phyloP scores from a whole-genome alignment of 202 grass and related monocot species.

The Digitaria exilis region DNA sequence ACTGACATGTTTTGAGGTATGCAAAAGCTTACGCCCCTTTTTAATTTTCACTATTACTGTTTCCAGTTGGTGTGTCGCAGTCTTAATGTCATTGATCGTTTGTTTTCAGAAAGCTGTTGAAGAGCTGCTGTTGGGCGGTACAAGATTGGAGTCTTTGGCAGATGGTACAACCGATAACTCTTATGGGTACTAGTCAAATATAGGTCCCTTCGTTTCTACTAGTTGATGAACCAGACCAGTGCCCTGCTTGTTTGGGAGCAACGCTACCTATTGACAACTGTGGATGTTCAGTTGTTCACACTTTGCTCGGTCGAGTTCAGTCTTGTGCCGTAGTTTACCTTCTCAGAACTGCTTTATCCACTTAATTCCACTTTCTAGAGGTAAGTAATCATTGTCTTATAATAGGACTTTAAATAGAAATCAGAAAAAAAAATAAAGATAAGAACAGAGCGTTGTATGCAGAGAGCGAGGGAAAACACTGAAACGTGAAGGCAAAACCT shows the following conservation, averaged over 20 bases:
- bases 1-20: slow-evolving; percentile 76
- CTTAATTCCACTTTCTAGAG: not conserved
- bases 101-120: slow-evolving; percentile 70
- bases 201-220: not conserved
- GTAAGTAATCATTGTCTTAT: not conserved
- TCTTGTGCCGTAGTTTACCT: not conserved
- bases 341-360: not conserved
- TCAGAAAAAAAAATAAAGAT: not conserved
- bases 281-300: not conserved
- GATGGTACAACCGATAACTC: slow-evolving; percentile 38
- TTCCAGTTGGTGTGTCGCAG: not conserved
- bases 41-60: not conserved
- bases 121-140: slow-evolving; percentile 46
- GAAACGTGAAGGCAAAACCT: not conserved
- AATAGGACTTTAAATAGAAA: not conserved
- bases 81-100: not conserved
- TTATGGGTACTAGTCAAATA: slow-evolving; percentile 35
- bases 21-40: not conserved
- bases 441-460: not conserved
- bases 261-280: slow-evolving; percentile 8
- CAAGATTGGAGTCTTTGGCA: slow-evolving; percentile 36
- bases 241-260: not conserved
- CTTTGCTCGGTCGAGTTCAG: not conserved
- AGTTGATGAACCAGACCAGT: not conserved
- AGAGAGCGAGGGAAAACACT: not conserved